Evolutionary conservation across 441 rosid species (phyloP).

Genomic region (Sinapis alba): DNA sequence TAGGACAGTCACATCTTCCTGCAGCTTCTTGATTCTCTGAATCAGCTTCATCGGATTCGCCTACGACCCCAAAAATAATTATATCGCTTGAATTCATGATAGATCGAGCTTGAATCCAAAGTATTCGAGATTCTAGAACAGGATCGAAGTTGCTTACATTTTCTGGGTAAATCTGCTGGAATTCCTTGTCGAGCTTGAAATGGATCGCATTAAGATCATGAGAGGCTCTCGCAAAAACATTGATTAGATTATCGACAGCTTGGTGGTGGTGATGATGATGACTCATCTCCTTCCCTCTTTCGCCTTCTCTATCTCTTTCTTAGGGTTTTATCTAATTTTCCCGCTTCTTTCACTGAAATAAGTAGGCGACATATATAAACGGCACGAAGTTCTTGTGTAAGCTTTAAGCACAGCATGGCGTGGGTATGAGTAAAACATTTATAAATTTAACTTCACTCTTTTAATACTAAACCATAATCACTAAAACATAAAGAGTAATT

Average conservation of each 20-base stretch:
- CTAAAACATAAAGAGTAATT: no score
- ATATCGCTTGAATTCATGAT: neutral
- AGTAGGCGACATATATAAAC: neutral
- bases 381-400: neutral
- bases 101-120: neutral
- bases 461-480: no score
- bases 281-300: conserved; percentile 36
- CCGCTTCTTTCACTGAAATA: conserved; percentile 23
- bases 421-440: no score
- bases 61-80: conserved; percentile 36
- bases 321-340: conserved; percentile 28
- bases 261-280: conserved; percentile 52
- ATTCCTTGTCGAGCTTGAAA: conserved; percentile 72
- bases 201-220: conserved; percentile 67
- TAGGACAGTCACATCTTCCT: conserved; percentile 58
- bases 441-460: no score
- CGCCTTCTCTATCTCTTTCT: neutral
- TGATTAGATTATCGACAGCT: conserved; percentile 58
- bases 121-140: neutral
- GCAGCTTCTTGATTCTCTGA: conserved; percentile 72
- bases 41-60: conserved; percentile 83
- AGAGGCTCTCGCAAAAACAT: conserved; percentile 61
- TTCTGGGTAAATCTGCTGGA: conserved; percentile 73
- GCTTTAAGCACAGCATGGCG: neutral
- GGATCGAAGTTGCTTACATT: conserved; percentile 30